Conservation (phyloP, 169 alveolate species). For the Plasmodium gallinaceum region DNA sequence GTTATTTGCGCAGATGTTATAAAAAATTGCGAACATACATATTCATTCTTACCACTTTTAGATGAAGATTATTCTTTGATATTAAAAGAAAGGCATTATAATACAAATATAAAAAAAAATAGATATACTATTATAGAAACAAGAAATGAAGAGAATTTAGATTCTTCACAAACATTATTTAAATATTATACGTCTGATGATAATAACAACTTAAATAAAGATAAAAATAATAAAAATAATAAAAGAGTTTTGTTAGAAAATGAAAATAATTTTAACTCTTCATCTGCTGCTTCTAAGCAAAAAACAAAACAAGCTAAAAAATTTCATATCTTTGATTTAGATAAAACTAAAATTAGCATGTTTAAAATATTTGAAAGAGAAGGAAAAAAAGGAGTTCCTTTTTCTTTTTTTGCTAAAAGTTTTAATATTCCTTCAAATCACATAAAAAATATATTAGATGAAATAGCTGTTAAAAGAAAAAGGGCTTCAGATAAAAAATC, state of each 20-base stretch:
- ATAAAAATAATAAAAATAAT: constrained; percentile 31
- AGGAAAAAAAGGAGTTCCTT: constrained; percentile 76
- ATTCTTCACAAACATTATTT: constrained; percentile 66
- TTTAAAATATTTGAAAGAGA: constrained; percentile 72
- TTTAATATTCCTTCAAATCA: constrained; percentile 68
- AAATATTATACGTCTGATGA: constrained; percentile 65
- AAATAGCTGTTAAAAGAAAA: constrained; percentile 70
- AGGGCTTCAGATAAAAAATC: constrained; percentile 56
- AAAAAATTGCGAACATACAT: constrained; percentile 50
- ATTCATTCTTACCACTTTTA: constrained; percentile 62
- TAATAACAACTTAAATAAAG: background rate
- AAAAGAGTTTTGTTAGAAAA: constrained; percentile 33
- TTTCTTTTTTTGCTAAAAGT: constrained; percentile 65
- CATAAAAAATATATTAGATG: constrained; percentile 64
- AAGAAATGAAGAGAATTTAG: constrained; percentile 73
- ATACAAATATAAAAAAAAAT: constrained; percentile 65
- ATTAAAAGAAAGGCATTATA: constrained; percentile 72
- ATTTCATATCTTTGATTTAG: constrained; percentile 67
- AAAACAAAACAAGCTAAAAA: constrained; percentile 64
- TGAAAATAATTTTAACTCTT: constrained; percentile 14
- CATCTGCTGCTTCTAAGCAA: constrained; percentile 46
- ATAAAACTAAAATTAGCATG: constrained; percentile 74
- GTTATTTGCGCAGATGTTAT: constrained; percentile 62
- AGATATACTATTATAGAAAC: constrained; percentile 73
- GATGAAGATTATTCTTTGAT: constrained; percentile 73